Percentiles rank a stretch among this genome's conserved stretches.
Conservation (phyloP, 2,329 filamentous ascomycete species). For the Pyrenochaeta sp. region DNA sequence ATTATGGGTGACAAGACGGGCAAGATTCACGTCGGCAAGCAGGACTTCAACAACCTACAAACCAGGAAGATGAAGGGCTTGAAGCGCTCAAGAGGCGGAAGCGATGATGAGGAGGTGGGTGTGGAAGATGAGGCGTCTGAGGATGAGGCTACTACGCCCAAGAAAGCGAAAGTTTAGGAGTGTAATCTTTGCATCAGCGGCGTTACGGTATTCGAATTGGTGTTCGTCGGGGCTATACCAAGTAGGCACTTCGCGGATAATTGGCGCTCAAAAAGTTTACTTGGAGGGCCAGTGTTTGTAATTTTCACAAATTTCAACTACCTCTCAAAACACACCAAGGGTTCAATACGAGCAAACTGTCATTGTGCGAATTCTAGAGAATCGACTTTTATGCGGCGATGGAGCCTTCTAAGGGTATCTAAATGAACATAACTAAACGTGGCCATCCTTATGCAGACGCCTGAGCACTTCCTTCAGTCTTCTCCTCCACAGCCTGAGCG, state of each 20-base stretch:
- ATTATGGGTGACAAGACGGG: constrained; percentile 95
- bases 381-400: constrained; percentile 17
- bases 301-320: constrained; percentile 10
- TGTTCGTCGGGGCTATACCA: constrained; percentile 34
- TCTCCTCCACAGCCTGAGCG: constrained; percentile 29
- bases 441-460: constrained; percentile 8
- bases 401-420: constrained; percentile 39
- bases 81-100: constrained; percentile 72
- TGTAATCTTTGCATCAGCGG: constrained; percentile 34
- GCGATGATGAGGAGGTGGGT: constrained; percentile 42
- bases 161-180: constrained; percentile 32
- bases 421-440: constrained; percentile 3
- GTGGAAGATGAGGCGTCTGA: constrained; percentile 32
- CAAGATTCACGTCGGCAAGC: constrained; percentile 87
- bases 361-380: too few species aligned
- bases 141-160: constrained; percentile 31
- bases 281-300: too few species aligned
- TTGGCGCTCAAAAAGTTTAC: too few species aligned
- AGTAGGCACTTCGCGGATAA: too few species aligned
- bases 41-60: constrained; percentile 87
- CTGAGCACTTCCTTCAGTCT: constrained; percentile 24
- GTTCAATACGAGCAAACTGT: constrained; percentile 1
- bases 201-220: constrained; percentile 36
- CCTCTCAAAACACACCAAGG: too few species aligned
- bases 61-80: constrained; percentile 99